Evolutionary conservation across 805 yeast genomes (phyloP).

Genomic region (Wickerhamomyces silvicola): DNA sequence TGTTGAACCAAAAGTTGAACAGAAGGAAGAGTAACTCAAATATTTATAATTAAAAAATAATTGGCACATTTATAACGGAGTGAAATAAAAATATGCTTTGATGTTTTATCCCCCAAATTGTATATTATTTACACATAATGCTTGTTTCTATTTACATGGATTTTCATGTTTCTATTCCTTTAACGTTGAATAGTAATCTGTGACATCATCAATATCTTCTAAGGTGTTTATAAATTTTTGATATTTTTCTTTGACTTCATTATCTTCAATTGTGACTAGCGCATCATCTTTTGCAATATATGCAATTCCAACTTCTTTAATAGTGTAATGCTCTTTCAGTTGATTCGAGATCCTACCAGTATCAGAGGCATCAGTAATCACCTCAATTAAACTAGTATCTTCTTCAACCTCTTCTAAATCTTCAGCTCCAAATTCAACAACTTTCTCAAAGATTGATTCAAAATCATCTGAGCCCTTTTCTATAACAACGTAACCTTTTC

Average conservation of each 20-base stretch:
- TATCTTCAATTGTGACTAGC: conserved; percentile 45
- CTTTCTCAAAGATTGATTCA: conserved; percentile 68
- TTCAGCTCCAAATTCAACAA: conserved; percentile 73
- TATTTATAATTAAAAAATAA: too few relatives aligned
- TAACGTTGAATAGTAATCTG: conserved; percentile 69
- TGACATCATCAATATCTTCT: conserved; percentile 80
- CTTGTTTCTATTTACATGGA: conserved; percentile 1
- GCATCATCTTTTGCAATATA: conserved; percentile 60
- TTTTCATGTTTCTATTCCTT: conserved; percentile 25
- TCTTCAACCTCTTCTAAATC: conserved; percentile 53
- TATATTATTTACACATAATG: background rate
- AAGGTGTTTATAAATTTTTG: conserved; percentile 53
- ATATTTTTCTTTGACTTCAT: conserved; percentile 44
- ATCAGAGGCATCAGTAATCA: conserved; percentile 59
- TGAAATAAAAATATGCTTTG: too few relatives aligned
- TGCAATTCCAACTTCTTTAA: conserved; percentile 67
- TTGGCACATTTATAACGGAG: too few relatives aligned
- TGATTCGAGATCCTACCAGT: conserved; percentile 55
- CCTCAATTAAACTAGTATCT: conserved; percentile 29
- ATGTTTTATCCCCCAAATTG: too few relatives aligned
- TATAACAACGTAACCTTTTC: conserved; percentile 65
- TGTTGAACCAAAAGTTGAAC: too few relatives aligned
- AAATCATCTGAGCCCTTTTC: conserved; percentile 32
- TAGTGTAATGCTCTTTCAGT: conserved; percentile 46
- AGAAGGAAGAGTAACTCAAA: too few relatives aligned